Evolutionary conservation across 257 asterid species (phyloP), one percentile per base, ranked within the genome.

Genomic region (Datura wrightii): DNA sequence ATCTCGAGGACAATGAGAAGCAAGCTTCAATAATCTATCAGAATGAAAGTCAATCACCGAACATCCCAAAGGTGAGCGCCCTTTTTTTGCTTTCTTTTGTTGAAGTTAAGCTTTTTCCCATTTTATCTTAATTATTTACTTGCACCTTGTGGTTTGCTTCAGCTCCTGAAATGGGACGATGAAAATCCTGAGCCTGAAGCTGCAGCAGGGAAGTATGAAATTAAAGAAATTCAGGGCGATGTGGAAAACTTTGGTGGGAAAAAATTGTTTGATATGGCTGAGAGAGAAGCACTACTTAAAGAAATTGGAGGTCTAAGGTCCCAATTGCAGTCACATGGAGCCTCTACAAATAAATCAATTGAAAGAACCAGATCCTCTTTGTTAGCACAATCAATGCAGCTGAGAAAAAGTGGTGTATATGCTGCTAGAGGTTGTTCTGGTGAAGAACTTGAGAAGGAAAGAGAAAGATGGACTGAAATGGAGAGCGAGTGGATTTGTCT

Each of bases 401-500:
- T 94, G 83, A 91, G 99, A 71, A 94, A 90, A 87, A 95, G 99
- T 46, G 87, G 86, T 11, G 86, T 90, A 79, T 80, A 42, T 83
- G 10, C n/a, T 36, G 55, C 90, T 71, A 89, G 70, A 87, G 90
- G 88, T 24, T 84, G 88, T 24, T 84, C 84, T 34, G 89, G 82
- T 15, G 91, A 92, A 86, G 99, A 97, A 67, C 86, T 95, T 6
- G 99, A 97, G 90, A 92, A 92, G 86, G 98, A 95, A 88, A 88
- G 98, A 79, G 83, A 96, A 53, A 92, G 89, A 82, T 97, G 98
- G 98, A 93, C 92, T 88, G 99, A 97, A 86, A 95, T 94, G 97
- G 99, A 95, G 88, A 97, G 99, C 7, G 98, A 94, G 10, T 97
- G 99, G 99, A 97, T 97, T 37, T 97, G 97, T 58, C 88, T 97